These are phyloP conservation scores for Debaryomyces psychrophilus DNA, from an alignment of 1,139 yeast species.

Conservation along the genomic window DNA sequence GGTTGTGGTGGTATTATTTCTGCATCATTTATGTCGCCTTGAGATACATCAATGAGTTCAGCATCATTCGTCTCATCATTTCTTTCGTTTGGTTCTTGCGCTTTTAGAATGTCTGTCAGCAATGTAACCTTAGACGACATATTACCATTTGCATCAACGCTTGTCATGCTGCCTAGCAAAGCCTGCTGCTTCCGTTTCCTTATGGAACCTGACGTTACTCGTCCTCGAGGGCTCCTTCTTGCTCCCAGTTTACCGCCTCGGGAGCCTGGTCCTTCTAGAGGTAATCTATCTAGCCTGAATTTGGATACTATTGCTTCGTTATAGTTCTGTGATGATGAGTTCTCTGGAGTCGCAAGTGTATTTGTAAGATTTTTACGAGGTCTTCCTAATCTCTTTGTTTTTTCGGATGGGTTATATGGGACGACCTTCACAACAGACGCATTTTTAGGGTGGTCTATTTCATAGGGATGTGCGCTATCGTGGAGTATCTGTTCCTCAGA, in stretches of 20 bases:
- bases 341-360: conserved; percentile 26
- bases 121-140: conserved; percentile 6
- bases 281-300: conserved; percentile 41
- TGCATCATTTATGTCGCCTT: neutral
- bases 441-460: neutral
- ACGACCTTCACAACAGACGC: conserved; percentile 26
- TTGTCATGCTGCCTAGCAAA: conserved; percentile 14
- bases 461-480: conserved; percentile 3
- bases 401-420: conserved; percentile 37
- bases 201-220: conserved; percentile 27
- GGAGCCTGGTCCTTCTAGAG: conserved; percentile 49
- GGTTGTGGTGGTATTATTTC: neutral
- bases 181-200: conserved; percentile 29
- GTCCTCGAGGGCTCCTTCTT: conserved; percentile 31
- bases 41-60: neutral
- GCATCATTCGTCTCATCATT: neutral
- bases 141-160: conserved; percentile 6
- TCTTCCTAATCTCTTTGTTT: conserved; percentile 39
- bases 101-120: neutral
- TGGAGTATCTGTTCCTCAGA: conserved; percentile 5
- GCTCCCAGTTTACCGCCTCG: conserved; percentile 39
- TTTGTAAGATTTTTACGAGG: conserved; percentile 34
- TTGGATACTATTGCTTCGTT: conserved; percentile 38
- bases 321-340: conserved; percentile 34
- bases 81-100: neutral